A percentile compares a stretch with the other conserved stretches of the same genome.
Conservation (phyloP, 768 basidiomycete species). For the Ramaria sp. region DNA sequence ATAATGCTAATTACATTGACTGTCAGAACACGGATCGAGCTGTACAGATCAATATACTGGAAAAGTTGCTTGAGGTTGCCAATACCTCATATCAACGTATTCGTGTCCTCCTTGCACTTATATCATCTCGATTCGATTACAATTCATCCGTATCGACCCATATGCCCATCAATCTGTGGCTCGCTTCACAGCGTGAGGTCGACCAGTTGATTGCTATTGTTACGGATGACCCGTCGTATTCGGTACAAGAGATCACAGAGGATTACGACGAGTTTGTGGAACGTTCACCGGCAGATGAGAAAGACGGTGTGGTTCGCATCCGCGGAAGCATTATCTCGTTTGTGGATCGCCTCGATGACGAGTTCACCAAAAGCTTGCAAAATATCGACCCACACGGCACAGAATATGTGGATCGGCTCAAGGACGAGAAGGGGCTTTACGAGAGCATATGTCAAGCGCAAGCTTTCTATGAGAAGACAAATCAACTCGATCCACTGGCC, state of each 20-base stretch:
- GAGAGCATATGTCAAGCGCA: constrained; percentile 89
- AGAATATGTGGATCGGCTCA: constrained; percentile 95
- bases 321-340: constrained; percentile 95
- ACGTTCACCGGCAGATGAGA: constrained; percentile 62
- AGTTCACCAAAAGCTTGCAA: constrained; percentile 95
- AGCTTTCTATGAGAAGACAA: constrained; percentile 77
- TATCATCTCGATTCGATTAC: constrained; percentile 96
- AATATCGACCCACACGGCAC: constrained; percentile 98
- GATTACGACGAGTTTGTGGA: constrained; percentile 91
- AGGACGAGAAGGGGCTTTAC: constrained; percentile 93
- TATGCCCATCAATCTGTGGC: constrained; percentile 92
- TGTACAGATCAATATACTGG: constrained; percentile 88
- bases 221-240: constrained; percentile 58
- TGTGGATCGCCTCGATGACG: constrained; percentile 92
- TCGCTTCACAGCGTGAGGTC: constrained; percentile 76
- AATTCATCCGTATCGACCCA: constrained; percentile 76
- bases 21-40: constrained; percentile 87
- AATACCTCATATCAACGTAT: constrained; percentile 87
- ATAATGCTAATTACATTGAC: background rate
- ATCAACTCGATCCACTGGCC: constrained; percentile 66
- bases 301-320: constrained; percentile 68
- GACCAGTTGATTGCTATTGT: constrained; percentile 80
- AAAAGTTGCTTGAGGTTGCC: constrained; percentile 77
- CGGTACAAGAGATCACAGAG: constrained; percentile 74
- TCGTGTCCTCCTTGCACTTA: constrained; percentile 84